These are phyloP conservation scores for Fraxinus floribunda DNA, from an alignment of 305 asterid species.

Conservation along the genomic window DNA sequence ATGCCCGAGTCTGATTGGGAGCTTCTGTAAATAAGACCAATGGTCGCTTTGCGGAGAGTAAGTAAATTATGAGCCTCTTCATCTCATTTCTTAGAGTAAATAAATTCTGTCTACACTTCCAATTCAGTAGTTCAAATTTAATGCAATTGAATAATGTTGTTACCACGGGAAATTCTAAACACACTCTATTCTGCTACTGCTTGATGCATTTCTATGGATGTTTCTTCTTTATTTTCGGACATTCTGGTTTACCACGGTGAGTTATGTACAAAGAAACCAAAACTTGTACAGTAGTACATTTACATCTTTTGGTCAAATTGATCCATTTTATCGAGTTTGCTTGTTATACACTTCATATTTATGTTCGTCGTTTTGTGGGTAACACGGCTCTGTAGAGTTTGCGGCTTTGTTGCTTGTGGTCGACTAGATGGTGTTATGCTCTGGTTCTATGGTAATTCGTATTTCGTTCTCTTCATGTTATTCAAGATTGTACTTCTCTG, in stretches of 20 bases:
- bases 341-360: not conserved
- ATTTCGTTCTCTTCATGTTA: not conserved
- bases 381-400: not conserved
- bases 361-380: not conserved
- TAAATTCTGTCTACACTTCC: not conserved
- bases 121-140: not conserved
- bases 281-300: not conserved
- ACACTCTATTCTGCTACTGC: not conserved
- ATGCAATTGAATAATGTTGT: not conserved
- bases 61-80: not conserved
- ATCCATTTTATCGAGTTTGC: not conserved
- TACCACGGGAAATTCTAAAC: not conserved
- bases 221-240: not conserved
- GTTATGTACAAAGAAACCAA: not conserved
- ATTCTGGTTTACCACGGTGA: not conserved
- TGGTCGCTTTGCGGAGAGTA: conserved; percentile 3
- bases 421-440: not conserved
- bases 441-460: not conserved
- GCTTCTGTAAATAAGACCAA: conserved; percentile 44
- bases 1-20: conserved; percentile 60
- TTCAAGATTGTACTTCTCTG: not conserved
- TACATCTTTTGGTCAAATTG: not conserved
- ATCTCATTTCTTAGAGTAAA: not conserved
- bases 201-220: not conserved
- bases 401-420: not conserved